Evolutionary conservation across 2,329 filamentous ascomycete genomes (phyloP).

Genomic region (Calonectria multiphialidica): DNA sequence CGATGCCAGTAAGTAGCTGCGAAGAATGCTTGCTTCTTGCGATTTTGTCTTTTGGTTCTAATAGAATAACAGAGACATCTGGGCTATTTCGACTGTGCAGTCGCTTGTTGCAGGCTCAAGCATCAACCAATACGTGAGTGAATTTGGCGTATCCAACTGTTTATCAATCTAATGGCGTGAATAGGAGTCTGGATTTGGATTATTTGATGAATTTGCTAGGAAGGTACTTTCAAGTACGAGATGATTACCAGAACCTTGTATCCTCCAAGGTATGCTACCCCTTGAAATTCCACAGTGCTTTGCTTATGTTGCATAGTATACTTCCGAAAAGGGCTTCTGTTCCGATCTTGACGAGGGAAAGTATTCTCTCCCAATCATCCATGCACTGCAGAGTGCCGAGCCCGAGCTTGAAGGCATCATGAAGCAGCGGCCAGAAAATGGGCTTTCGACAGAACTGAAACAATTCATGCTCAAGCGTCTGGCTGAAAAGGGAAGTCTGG

Average conservation of each 20-base stretch:
- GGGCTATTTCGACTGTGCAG: neutral
- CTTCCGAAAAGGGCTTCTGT: neutral
- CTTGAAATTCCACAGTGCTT: neutral
- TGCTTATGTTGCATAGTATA: neutral
- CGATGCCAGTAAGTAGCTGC: neutral
- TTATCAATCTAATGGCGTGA: neutral
- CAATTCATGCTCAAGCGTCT: neutral
- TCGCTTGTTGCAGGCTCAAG: neutral
- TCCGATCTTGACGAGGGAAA: neutral
- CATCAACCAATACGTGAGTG: neutral
- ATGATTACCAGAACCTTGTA: neutral
- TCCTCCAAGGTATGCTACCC: neutral
- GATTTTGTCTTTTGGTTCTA: too few relatives aligned
- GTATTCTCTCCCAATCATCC: neutral
- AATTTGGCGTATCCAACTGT: neutral
- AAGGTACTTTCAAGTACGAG: neutral
- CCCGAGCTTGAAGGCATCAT: neutral
- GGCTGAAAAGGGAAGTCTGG: neutral
- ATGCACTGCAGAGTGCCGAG: neutral
- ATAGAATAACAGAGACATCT: neutral
- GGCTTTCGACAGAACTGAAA: neutral
- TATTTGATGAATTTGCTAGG: neutral
- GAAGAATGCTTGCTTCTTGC: neutral
- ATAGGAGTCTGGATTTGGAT: neutral
- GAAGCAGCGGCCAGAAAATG: neutral